Base-by-base conservation (phyloP, 2,329 filamentous ascomycete genomes). In the Epichloe uncinata region DNA sequence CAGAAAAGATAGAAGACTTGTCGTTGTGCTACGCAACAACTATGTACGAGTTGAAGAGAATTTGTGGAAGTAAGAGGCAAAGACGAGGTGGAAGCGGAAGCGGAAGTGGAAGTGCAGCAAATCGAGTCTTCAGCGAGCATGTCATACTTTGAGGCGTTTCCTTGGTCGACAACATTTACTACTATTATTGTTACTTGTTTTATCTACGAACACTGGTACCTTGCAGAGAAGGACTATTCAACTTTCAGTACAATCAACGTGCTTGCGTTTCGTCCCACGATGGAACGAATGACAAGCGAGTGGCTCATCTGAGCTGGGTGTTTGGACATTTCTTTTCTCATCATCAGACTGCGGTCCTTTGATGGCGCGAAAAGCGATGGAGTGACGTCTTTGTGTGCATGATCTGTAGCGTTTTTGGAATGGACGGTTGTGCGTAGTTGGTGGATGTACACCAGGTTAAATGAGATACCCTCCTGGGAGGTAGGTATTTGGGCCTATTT, bases 31-130 rank as follows among this genome's bases (percentile, higher is more conserved):
- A 48, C 47, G 34, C 38, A 48, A 18, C 15, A 12, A 9, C 16
- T 38, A 48, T 48, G 47, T 48, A 48, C 40, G 13, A 48, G 45
- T 33, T 34, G 45, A 35, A 42, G 18, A 42, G 9, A 11, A 11
- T 7, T 18, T 47, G 22, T 22, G 45, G 37, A 42, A 35, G 3
- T 8, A 22, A 26, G 5, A 37, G 12, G 5, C 12, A 37, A n/a
- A 37, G 26, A 20, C 18, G n/a, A 35, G 30, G 9, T 4, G 18
- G 8, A 15, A 30, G 35, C 30, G 5, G 30, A 43, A 36, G 40
- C 15, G 7, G 30, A 42, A 36, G 40, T 11, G 15, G 20, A 42
- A 11, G 20, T 18, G 30, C 47, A 49, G 41, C 26, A 45, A 44
- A 50, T 42, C 30, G n/a, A 20, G 11, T 33, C 9, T 37, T 9